These are phyloP conservation scores for Apiospora rasikravindrae DNA, from an alignment of 2,329 filamentous ascomycete genomes.

Conservation along the genomic window DNA sequence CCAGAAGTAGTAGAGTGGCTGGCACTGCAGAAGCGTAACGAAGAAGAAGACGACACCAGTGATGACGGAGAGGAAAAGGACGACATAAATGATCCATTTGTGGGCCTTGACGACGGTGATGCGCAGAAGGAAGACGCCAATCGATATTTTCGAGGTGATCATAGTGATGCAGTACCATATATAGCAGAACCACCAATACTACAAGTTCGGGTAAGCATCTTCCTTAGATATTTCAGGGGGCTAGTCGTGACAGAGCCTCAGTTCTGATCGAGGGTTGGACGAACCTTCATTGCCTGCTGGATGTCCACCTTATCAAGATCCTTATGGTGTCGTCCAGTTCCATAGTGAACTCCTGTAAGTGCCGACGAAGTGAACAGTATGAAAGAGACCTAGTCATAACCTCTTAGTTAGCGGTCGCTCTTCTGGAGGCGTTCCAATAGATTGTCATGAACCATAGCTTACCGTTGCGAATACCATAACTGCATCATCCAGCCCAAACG, in stretches of 20 bases:
- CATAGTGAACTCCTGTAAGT: slow-evolving; percentile 22
- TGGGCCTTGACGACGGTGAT: slow-evolving; percentile 27
- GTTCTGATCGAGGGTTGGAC: not conserved
- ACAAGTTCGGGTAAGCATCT: not conserved
- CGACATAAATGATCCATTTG: slow-evolving; percentile 27
- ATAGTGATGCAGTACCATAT: slow-evolving; percentile 28
- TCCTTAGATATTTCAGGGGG: not conserved
- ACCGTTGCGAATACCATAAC: slow-evolving; percentile 23
- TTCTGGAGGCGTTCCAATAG: not conserved
- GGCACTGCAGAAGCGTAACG: slow-evolving; percentile 29
- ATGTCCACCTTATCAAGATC: slow-evolving; percentile 4
- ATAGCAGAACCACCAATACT: slow-evolving; percentile 28
- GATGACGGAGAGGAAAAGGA: slow-evolving; percentile 25
- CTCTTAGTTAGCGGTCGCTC: not conserved
- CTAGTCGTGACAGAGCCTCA: not conserved
- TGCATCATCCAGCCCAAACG: slow-evolving; percentile 22
- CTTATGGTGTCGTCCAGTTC: slow-evolving; percentile 21
- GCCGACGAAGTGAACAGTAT: slow-evolving; percentile 22
- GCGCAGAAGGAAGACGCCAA: slow-evolving; percentile 30
- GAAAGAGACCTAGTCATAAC: slow-evolving; percentile 16
- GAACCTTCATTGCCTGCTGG: slow-evolving; percentile 23
- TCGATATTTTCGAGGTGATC: slow-evolving; percentile 29
- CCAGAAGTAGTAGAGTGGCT: slow-evolving; percentile 31
- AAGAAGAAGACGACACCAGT: slow-evolving; percentile 30
- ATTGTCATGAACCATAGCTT: not conserved